Evolutionary conservation across 148 eudicot genomes (phyloP).

Genomic region (Cornus kousa): DNA sequence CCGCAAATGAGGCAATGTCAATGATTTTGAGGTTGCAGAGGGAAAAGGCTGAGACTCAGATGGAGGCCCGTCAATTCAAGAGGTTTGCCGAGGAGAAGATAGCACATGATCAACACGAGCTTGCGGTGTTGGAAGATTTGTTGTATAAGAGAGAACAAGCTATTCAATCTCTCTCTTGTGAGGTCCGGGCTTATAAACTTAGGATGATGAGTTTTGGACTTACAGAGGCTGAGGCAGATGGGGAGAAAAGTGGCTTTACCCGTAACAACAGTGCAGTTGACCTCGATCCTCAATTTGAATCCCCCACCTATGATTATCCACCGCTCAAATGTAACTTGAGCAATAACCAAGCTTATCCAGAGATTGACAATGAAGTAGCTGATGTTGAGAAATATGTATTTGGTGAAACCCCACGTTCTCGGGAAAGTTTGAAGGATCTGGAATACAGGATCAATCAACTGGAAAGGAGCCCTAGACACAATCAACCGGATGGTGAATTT

Average conservation of each 20-base stretch:
- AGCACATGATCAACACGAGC: constrained; percentile 62
- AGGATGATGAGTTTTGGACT: constrained; percentile 82
- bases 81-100: constrained; percentile 69
- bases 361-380: constrained; percentile 48
- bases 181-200: constrained; percentile 64
- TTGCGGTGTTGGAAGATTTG: constrained; percentile 55
- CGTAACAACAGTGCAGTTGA: constrained; percentile 44
- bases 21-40: constrained; percentile 94
- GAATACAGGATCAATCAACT: constrained; percentile 76
- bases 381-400: constrained; percentile 74
- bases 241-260: constrained; percentile 35
- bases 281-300: constrained; percentile 34
- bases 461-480: constrained; percentile 59
- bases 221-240: constrained; percentile 76
- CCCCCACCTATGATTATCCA: constrained; percentile 60
- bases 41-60: constrained; percentile 78
- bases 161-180: constrained; percentile 64
- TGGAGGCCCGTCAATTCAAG: constrained; percentile 78
- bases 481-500: constrained; percentile 45
- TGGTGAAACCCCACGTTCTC: constrained; percentile 63
- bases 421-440: constrained; percentile 59
- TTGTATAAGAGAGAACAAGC: constrained; percentile 68
- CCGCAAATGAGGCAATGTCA: constrained; percentile 96
- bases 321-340: constrained; percentile 63
- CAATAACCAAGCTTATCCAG: constrained; percentile 43